Conservation (phyloP, 177 flowering plant genomes). For the Telopea speciosissima region DNA sequence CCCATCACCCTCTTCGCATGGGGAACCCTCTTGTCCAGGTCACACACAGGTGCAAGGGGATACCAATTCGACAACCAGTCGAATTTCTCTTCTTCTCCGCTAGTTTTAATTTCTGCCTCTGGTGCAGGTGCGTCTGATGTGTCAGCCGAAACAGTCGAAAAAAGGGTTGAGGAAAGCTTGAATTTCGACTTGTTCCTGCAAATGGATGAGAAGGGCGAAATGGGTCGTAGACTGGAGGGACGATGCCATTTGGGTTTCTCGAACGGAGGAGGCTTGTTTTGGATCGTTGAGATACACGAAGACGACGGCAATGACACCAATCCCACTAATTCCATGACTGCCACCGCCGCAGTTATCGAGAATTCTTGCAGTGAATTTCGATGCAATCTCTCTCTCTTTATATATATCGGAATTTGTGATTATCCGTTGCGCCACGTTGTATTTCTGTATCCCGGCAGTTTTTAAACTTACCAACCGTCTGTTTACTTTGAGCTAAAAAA, state of each 20-base stretch:
- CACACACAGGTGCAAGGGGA: constrained; percentile 65
- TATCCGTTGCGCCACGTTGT: too few species aligned
- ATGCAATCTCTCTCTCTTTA: too few species aligned
- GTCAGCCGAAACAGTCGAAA: constrained; percentile 26
- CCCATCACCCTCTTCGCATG: constrained; percentile 75
- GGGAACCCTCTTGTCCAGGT: constrained; percentile 80
- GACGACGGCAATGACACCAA: constrained; percentile 20
- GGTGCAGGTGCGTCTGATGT: constrained; percentile 12
- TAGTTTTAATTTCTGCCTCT: constrained; percentile 10
- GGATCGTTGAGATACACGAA: constrained; percentile 6
- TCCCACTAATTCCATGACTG: constrained; percentile 33
- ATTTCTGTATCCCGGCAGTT: too few species aligned
- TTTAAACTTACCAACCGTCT: too few species aligned
- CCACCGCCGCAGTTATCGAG: too few species aligned
- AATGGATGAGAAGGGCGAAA: constrained; percentile 13
- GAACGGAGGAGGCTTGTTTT: constrained; percentile 5
- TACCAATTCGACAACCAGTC: constrained; percentile 87
- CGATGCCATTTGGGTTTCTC: constrained; percentile 18
- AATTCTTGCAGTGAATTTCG: too few species aligned
- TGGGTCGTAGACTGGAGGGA: constrained; percentile 14
- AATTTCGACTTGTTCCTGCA: constrained; percentile 17
- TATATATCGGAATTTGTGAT: too few species aligned
- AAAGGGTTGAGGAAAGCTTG: constrained; percentile 26
- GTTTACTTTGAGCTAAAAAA: too few species aligned
- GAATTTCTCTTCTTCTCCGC: constrained; percentile 38